Evolutionary conservation across 2,329 filamentous ascomycete species (phyloP).

Genomic region (Alternaria sp.): DNA sequence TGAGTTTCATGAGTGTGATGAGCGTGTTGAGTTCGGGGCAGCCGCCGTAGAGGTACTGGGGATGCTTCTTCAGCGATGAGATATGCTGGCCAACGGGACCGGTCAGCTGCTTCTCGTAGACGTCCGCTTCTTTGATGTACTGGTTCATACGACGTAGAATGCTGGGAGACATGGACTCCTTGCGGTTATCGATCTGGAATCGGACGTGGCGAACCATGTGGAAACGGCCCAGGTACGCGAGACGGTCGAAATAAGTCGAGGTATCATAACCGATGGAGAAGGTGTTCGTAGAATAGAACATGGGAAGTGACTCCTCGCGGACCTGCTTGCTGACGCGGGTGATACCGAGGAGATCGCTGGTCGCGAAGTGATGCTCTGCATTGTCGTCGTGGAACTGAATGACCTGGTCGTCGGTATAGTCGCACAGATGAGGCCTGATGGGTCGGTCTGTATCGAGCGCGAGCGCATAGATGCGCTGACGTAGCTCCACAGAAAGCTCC

Average conservation of each 20-base stretch:
- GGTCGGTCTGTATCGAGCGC: slow-evolving; percentile 8
- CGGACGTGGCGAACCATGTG: slow-evolving; percentile 26
- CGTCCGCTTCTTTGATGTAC: slow-evolving; percentile 15
- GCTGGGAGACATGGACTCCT: not conserved
- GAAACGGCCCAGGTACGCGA: slow-evolving; percentile 25
- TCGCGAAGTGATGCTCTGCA: slow-evolving; percentile 12
- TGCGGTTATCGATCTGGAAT: slow-evolving; percentile 12
- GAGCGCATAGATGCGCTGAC: slow-evolving; percentile 20
- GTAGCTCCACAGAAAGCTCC: slow-evolving; percentile 24
- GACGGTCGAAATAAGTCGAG: slow-evolving; percentile 24
- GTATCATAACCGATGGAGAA: slow-evolving; percentile 23
- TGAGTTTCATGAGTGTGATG: slow-evolving; percentile 23
- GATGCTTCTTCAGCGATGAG: not conserved
- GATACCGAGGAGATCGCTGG: slow-evolving; percentile 9
- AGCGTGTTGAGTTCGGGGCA: slow-evolving; percentile 11
- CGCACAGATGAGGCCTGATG: slow-evolving; percentile 26
- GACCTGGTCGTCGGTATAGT: not conserved
- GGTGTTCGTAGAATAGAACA: slow-evolving; percentile 31
- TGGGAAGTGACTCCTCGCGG: slow-evolving; percentile 19
- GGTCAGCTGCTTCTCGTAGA: slow-evolving; percentile 4
- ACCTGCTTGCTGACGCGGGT: slow-evolving; percentile 22
- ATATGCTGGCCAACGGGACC: not conserved
- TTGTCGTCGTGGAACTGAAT: slow-evolving; percentile 28
- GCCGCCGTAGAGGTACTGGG: slow-evolving; percentile 10
- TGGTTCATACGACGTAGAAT: slow-evolving; percentile 15